Percentiles rank a stretch among this genome's conserved stretches.
phyloP scores from a whole-genome alignment of 768 basidiomycete species.

The Kwoniella dejecticola region DNA sequence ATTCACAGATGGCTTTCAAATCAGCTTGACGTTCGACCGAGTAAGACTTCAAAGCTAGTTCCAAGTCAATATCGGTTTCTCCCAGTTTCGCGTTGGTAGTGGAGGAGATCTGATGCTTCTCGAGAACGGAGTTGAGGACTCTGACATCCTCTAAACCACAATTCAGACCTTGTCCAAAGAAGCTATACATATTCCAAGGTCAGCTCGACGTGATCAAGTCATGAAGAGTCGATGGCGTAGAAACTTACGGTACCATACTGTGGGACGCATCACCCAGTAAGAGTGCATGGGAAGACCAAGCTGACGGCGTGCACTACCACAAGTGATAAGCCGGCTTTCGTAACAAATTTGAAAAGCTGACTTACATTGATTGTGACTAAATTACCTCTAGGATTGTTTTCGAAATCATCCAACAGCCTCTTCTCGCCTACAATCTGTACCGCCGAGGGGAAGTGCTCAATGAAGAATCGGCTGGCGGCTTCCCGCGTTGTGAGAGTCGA shows the following conservation, averaged over 20 bases:
- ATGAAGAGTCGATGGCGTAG: constrained; percentile 61
- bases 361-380: constrained; percentile 89
- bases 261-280: constrained; percentile 94
- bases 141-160: constrained; percentile 97
- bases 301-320: constrained; percentile 34
- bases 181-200: constrained; percentile 28
- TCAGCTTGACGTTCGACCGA: constrained; percentile 81
- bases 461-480: constrained; percentile 70
- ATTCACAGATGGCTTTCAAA: constrained; percentile 82
- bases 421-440: constrained; percentile 79
- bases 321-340: background rate
- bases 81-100: constrained; percentile 50
- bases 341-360: constrained; percentile 19
- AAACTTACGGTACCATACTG: constrained; percentile 80
- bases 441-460: constrained; percentile 83
- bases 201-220: background rate
- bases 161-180: constrained; percentile 83
- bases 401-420: constrained; percentile 73
- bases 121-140: constrained; percentile 74
- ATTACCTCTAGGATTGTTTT: constrained; percentile 79
- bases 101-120: constrained; percentile 68
- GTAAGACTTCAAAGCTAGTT: constrained; percentile 72
- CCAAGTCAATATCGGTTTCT: constrained; percentile 56
- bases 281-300: constrained; percentile 57
- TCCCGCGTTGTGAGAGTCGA: constrained; percentile 66